phyloP scores from a whole-genome alignment of 2,329 filamentous ascomycete species.

The Aspergillus sp. region DNA sequence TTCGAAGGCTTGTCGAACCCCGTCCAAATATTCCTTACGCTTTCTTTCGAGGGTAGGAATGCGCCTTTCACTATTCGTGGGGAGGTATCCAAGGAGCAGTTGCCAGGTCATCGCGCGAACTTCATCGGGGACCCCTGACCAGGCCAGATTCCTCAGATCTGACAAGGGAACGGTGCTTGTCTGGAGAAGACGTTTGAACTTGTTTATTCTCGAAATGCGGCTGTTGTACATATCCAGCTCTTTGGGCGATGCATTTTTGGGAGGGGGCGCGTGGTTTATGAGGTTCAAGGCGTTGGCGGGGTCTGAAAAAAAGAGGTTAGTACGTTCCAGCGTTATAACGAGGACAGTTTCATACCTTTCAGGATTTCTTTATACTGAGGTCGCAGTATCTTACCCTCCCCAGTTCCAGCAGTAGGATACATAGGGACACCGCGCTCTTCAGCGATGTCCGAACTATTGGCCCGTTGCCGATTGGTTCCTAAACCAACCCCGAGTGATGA shows the following conservation, averaged over 20 bases:
- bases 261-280: conserved; percentile 79
- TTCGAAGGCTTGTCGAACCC: conserved; percentile 71
- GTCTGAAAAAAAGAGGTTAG: conserved; percentile 41
- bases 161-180: conserved; percentile 83
- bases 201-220: conserved; percentile 91
- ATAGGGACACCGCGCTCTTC: conserved; percentile 80
- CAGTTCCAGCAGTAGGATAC: conserved; percentile 86
- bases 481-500: conserved; percentile 35
- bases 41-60: conserved; percentile 90
- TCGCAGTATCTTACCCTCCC: conserved; percentile 90
- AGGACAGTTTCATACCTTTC: conserved; percentile 52
- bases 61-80: conserved; percentile 91
- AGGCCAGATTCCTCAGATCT: conserved; percentile 81
- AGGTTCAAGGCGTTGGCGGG: conserved; percentile 94
- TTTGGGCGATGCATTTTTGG: conserved; percentile 73
- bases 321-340: background rate
- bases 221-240: conserved; percentile 84
- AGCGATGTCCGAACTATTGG: conserved; percentile 91
- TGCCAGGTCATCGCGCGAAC: conserved; percentile 99
- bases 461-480: conserved; percentile 61
- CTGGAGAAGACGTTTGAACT: conserved; percentile 95
- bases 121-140: conserved; percentile 93
- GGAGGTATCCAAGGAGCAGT: conserved; percentile 88
- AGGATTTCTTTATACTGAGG: conserved; percentile 98
- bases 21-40: conserved; percentile 93